Evolutionary conservation across 768 basidiomycete genomes (phyloP).

Genomic region (Symmetrospora coprosmae): DNA sequence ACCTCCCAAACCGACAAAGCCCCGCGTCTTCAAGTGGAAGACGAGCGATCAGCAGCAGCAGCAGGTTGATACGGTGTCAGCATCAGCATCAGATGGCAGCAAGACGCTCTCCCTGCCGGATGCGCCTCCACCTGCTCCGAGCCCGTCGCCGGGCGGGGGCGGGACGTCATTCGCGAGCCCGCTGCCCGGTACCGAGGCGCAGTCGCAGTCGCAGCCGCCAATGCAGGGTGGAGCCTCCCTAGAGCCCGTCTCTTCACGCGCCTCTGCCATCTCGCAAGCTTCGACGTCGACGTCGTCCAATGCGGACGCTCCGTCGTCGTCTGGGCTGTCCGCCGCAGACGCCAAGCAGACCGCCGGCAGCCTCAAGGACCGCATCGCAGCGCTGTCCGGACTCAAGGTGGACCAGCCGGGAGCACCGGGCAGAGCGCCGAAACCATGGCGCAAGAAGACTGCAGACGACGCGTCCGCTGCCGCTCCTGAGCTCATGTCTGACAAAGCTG

Average conservation of each 20-base stretch:
- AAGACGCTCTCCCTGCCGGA: neutral
- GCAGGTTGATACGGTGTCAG: neutral
- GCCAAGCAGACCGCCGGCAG: slow-evolving; percentile 11
- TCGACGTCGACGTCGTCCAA: too few relatives aligned
- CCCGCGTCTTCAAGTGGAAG: slow-evolving; percentile 18
- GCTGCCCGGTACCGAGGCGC: too few relatives aligned
- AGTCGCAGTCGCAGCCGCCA: too few relatives aligned
- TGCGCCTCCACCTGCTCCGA: slow-evolving; percentile 7
- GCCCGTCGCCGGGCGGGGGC: neutral
- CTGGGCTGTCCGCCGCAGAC: slow-evolving; percentile 17
- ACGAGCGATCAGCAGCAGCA: neutral
- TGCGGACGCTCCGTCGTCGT: too few relatives aligned
- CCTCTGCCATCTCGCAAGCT: too few relatives aligned
- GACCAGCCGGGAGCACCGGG: slow-evolving; percentile 13
- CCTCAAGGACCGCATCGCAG: slow-evolving; percentile 9
- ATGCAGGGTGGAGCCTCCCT: too few relatives aligned
- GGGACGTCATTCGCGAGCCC: neutral
- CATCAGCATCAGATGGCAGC: too few relatives aligned
- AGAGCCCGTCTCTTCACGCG: too few relatives aligned
- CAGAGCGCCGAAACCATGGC: slow-evolving; percentile 11
- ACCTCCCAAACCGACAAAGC: slow-evolving; percentile 8
- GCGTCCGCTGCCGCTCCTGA: neutral
- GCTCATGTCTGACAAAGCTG: too few relatives aligned
- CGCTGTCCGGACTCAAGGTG: slow-evolving; percentile 14
- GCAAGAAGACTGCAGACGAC: slow-evolving; percentile 11